These are phyloP conservation scores for Cercophora samala DNA, from an alignment of 495 filamentous ascomycete species.

Conservation along the genomic window DNA sequence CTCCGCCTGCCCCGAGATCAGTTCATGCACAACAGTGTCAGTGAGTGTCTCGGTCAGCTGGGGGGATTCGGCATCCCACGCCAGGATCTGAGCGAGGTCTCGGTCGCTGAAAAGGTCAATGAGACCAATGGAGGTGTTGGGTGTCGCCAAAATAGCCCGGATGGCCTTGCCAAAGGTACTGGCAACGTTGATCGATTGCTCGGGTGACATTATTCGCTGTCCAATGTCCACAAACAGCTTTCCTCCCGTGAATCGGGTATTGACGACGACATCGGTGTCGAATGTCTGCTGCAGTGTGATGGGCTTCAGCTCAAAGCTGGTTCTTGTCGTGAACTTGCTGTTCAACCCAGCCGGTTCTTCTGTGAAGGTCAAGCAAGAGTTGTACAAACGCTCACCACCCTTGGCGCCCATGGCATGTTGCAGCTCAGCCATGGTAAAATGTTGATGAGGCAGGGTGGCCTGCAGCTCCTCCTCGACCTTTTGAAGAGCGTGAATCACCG, in stretches of 20 bases:
- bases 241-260: slow-evolving; percentile 37
- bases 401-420: slow-evolving; percentile 44
- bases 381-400: slow-evolving; percentile 42
- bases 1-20: slow-evolving; percentile 35
- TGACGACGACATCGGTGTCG: slow-evolving; percentile 42
- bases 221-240: slow-evolving; percentile 43
- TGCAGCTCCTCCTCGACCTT: slow-evolving; percentile 37
- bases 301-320: slow-evolving; percentile 34
- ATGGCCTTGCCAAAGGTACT: slow-evolving; percentile 45
- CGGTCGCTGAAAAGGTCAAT: slow-evolving; percentile 45
- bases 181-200: slow-evolving; percentile 41
- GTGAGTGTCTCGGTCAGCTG: slow-evolving; percentile 21
- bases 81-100: slow-evolving; percentile 45
- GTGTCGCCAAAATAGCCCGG: slow-evolving; percentile 38
- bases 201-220: slow-evolving; percentile 40
- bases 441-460: slow-evolving; percentile 38
- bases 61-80: slow-evolving; percentile 33
- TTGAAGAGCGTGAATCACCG: slow-evolving; percentile 33
- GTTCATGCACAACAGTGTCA: slow-evolving; percentile 34
- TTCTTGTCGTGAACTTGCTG: slow-evolving; percentile 37
- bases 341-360: slow-evolving; percentile 39
- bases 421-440: slow-evolving; percentile 42
- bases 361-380: slow-evolving; percentile 46
- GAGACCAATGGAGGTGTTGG: slow-evolving; percentile 34
- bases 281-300: slow-evolving; percentile 45